Conservation (phyloP, 441 rosid genomes). For the Hura crepitans region DNA sequence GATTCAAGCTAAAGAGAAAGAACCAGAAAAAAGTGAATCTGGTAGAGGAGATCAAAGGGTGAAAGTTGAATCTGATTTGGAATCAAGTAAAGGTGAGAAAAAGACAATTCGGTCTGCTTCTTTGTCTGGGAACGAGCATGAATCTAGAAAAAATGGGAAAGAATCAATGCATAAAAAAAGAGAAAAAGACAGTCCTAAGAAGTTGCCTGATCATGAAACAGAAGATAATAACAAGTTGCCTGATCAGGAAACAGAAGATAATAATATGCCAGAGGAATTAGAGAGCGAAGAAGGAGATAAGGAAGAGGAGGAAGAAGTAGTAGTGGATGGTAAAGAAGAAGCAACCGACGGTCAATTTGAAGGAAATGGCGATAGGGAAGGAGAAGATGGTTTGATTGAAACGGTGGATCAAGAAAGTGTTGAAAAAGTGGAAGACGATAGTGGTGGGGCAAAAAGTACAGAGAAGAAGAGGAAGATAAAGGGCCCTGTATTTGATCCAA, state of each 20-base stretch:
- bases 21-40: slow-evolving; percentile 28
- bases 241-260: slow-evolving; percentile 34
- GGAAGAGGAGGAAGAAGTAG: slow-evolving; percentile 36
- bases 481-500: slow-evolving; percentile 88
- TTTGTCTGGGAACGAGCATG: slow-evolving; percentile 37
- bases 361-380: slow-evolving; percentile 37
- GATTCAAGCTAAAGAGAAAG: slow-evolving; percentile 21
- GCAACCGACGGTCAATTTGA: slow-evolving; percentile 37
- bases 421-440: slow-evolving; percentile 42
- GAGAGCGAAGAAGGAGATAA: slow-evolving; percentile 41
- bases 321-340: slow-evolving; percentile 54
- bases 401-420: slow-evolving; percentile 42
- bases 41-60: slow-evolving; percentile 31
- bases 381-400: slow-evolving; percentile 42
- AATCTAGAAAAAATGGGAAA: slow-evolving; percentile 44
- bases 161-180: slow-evolving; percentile 34
- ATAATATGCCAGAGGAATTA: slow-evolving; percentile 36
- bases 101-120: slow-evolving; percentile 38
- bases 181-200: slow-evolving; percentile 26
- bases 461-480: slow-evolving; percentile 58
- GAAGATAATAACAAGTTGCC: slow-evolving; percentile 40
- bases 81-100: slow-evolving; percentile 35
- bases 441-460: slow-evolving; percentile 28
- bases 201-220: slow-evolving; percentile 29
- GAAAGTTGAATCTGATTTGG: slow-evolving; percentile 38